Evolutionary conservation across 257 asterid genomes (phyloP).

Genomic region (Solanum tacnaense): DNA sequence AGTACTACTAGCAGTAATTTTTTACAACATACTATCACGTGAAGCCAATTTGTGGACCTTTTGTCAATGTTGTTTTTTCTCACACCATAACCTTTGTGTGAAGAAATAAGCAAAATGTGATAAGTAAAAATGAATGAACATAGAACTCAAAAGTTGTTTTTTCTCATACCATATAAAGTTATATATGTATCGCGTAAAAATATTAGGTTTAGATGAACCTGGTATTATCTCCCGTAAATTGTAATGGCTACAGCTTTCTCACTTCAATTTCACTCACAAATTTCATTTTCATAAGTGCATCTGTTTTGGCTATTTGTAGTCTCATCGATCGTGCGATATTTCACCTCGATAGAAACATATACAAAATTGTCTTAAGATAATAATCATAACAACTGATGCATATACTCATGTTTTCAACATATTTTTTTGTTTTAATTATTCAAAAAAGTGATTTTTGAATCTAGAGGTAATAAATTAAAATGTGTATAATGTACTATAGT

Average conservation of each 20-base stretch:
- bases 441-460: too few relatives aligned
- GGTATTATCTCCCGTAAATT: too few relatives aligned
- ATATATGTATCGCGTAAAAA: too few relatives aligned
- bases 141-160: rapidly evolving
- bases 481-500: neutral
- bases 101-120: neutral
- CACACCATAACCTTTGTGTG: conserved; percentile 20
- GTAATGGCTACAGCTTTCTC: neutral
- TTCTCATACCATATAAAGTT: too few relatives aligned
- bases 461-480: neutral
- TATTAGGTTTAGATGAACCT: neutral
- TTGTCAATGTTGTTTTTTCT: conserved; percentile 24
- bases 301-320: too few relatives aligned
- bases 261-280: too few relatives aligned
- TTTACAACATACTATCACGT: neutral
- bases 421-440: too few relatives aligned
- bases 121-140: neutral
- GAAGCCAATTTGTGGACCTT: conserved; percentile 18
- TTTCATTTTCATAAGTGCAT: neutral
- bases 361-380: too few relatives aligned
- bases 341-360: too few relatives aligned
- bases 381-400: too few relatives aligned
- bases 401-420: too few relatives aligned
- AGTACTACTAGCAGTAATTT: neutral
- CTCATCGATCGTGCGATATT: too few relatives aligned